Percentiles rank a stretch among this genome's conserved stretches.
Conservation (phyloP, 2,329 filamentous ascomycete species). For the Teratosphaeria viscida region DNA sequence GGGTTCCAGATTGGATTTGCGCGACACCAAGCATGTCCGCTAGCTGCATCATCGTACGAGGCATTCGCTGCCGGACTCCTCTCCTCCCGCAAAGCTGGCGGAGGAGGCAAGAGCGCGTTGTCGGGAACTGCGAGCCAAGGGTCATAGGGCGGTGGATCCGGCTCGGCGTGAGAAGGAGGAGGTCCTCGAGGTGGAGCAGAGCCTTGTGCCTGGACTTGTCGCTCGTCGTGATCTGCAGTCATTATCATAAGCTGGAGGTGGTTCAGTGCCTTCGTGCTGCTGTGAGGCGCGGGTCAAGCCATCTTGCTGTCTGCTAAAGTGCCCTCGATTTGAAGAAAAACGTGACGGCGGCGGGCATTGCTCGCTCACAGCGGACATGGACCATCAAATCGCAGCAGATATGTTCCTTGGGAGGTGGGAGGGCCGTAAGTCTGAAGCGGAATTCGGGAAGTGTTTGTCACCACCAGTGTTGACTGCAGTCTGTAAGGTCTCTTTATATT, state of each 20-base stretch:
- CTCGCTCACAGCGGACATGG: neutral
- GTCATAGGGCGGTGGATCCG: slow-evolving; percentile 49
- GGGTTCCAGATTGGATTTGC: slow-evolving; percentile 49
- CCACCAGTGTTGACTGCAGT: too few relatives aligned
- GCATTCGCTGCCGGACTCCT: slow-evolving; percentile 61
- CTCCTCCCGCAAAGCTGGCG: slow-evolving; percentile 57
- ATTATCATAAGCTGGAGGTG: neutral
- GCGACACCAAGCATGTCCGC: slow-evolving; percentile 56
- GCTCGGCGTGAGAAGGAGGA: slow-evolving; percentile 17
- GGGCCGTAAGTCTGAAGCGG: neutral
- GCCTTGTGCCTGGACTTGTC: neutral
- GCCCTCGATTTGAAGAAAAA: neutral
- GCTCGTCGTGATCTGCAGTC: neutral
- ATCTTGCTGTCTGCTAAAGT: neutral
- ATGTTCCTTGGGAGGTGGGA: neutral
- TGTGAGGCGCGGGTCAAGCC: neutral
- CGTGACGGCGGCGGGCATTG: neutral
- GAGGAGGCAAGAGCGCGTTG: slow-evolving; percentile 60
- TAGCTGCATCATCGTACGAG: slow-evolving; percentile 50
- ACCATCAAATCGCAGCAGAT: neutral
- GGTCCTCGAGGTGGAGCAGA: slow-evolving; percentile 24
- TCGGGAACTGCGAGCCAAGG: slow-evolving; percentile 67
- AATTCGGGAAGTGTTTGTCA: too few relatives aligned
- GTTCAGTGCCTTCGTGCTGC: neutral
- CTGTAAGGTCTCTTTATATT: too few relatives aligned